phyloP scores from a whole-genome alignment of 2,329 filamentous ascomycete species.

The Ophiostoma novo-ulmi region DNA sequence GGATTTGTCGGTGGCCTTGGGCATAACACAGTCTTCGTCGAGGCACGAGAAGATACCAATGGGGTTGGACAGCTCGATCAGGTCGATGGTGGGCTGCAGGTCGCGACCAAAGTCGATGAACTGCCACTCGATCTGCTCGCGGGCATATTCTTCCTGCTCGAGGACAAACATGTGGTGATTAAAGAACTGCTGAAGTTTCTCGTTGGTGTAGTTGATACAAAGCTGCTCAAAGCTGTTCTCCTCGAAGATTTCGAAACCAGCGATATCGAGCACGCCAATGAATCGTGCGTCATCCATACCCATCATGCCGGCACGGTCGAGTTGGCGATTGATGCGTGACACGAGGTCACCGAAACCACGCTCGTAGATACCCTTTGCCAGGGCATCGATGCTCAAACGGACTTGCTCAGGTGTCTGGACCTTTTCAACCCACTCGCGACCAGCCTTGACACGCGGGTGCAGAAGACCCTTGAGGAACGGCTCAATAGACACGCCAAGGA shows the following conservation, averaged over 20 bases:
- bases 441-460: constrained; percentile 90
- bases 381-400: constrained; percentile 77
- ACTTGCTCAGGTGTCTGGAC: constrained; percentile 97
- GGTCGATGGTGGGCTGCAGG: constrained; percentile 91
- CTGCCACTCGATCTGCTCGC: constrained; percentile 98
- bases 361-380: constrained; percentile 97
- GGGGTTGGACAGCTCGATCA: constrained; percentile 92
- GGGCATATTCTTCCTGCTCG: constrained; percentile 95
- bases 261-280: constrained; percentile 97
- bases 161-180: constrained; percentile 99
- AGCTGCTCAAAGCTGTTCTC: constrained; percentile 98
- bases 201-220: constrained; percentile 99
- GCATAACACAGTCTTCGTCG: constrained; percentile 98
- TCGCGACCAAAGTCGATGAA: constrained; percentile 99
- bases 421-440: constrained; percentile 97
- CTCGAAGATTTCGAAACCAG: constrained; percentile 98
- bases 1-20: constrained; percentile 92
- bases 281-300: constrained; percentile 86
- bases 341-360: constrained; percentile 92
- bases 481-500: constrained; percentile 79
- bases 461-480: constrained; percentile 83
- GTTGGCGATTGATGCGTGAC: constrained; percentile 80
- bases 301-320: constrained; percentile 78
- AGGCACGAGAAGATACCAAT: constrained; percentile 98
- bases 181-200: constrained; percentile 98